Base-by-base conservation (phyloP, 331 rosid genomes). In the Pyrus hybrid region DNA sequence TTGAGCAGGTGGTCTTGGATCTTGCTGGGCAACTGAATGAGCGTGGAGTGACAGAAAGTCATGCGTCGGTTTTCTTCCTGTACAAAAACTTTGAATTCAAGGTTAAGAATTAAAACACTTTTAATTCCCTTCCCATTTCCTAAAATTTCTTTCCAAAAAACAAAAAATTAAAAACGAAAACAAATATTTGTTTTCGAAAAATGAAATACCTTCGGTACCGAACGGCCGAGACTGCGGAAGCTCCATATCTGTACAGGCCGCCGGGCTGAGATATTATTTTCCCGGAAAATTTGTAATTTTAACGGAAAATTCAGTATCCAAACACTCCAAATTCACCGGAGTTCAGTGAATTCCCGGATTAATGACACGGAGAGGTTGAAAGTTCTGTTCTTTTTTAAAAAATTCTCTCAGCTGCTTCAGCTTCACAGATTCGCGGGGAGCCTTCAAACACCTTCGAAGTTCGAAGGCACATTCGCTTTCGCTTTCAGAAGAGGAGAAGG, bases 11-110 rank as follows among this genome's bases (percentile, higher is more conserved):
- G 96, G 91, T 61, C 86, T 88, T 79, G 99, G 93, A 89, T 89
- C 99, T 83, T 87, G 97, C 67, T 89, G 96, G 72, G 87, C 79
- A 75, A 85, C 79, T 77, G 97, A 85, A 86, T 87, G 89, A 77
- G 91, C 87, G 76, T 79, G 87, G 68, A 94, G 91, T 47, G 99
- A 90, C 73, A 94, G 93, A 83, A 92, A 94, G 85, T 94, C 99
- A 62, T 92, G 97, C 65, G 97, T 87, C 66, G 97, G 81, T 87
- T 94, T 94, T 65, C 87, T 88, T 81, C 93, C 93, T 87, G 93
- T 79, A 37, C 25, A 74, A 68, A 37, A 63, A 76, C 85, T 68
- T 75, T 65, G 67, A 75, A 67, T 81, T 68, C 9, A 72, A 41
- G 37, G 80, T 71, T 84, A 73, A 60, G 51, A 63, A 51, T 49